Conservation (phyloP, 495 filamentous ascomycete species). For the Hypoxylon rickii region DNA sequence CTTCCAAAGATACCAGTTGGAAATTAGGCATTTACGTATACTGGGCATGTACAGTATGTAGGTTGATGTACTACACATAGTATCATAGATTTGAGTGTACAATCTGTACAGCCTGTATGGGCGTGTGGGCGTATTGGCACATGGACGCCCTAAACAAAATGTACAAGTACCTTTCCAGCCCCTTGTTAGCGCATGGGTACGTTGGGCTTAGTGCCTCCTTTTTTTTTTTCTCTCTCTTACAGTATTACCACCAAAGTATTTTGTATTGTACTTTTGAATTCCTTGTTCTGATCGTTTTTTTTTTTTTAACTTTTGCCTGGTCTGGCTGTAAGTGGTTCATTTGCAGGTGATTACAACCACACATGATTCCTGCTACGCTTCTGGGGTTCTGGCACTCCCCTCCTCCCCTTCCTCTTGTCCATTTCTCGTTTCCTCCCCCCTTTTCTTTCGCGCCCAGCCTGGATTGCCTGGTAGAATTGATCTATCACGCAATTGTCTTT, state of each 20-base stretch:
- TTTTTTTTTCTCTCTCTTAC: too few relatives aligned
- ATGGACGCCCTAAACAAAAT: too few relatives aligned
- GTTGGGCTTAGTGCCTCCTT: too few relatives aligned
- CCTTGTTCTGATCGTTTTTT: slow-evolving; percentile 14
- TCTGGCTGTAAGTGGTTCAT: slow-evolving; percentile 28
- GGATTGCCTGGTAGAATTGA: not conserved
- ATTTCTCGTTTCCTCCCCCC: slow-evolving; percentile 30
- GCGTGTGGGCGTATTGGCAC: too few relatives aligned
- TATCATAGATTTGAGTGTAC: slow-evolving; percentile 1
- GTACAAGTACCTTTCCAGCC: slow-evolving; percentile 32
- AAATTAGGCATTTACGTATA: too few relatives aligned
- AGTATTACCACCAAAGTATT: too few relatives aligned
- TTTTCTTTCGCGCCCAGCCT: slow-evolving; percentile 26
- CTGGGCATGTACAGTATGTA: not conserved
- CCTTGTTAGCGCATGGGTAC: slow-evolving; percentile 36
- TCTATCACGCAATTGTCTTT: slow-evolving; percentile 6
- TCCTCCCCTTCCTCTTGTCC: slow-evolving; percentile 15
- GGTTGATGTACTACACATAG: not conserved
- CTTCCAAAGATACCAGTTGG: too few relatives aligned
- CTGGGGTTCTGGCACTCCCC: slow-evolving; percentile 38
- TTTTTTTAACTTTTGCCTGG: slow-evolving; percentile 35
- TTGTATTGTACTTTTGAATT: too few relatives aligned
- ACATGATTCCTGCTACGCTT: slow-evolving; percentile 28
- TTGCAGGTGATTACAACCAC: slow-evolving; percentile 44
- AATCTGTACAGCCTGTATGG: slow-evolving; percentile 7